Base-by-base conservation (phyloP, 1,139 yeast genomes). In the Geotrichum bryndzae region DNA sequence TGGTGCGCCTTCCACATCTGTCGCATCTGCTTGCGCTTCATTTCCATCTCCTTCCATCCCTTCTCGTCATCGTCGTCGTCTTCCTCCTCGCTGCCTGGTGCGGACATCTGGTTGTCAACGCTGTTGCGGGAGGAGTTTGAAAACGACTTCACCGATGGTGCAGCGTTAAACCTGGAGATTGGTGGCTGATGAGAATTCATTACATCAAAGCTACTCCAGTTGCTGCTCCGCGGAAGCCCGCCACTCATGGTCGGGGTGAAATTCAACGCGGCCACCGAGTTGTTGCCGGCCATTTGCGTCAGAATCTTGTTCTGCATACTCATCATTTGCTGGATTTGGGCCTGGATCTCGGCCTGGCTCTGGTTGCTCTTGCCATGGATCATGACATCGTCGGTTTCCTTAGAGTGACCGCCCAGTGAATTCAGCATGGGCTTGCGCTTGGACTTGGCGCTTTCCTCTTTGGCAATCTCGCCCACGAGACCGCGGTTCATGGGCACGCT, bases 381-480 rank as follows among this genome's bases (percentile, higher is more conserved):
- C n/a, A 11, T 23, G 13, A 13, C 18, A 2, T 5, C 33, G 10
- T 50, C 33, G 23, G 52, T 22, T 5, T 50, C 52, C 23, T 27
- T 27, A 23, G n/a, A 15, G 5, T 10, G 52, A n/a, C 15, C 22
- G 0, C 48, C 54, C 11, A 56, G 5, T 11, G 38, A 23, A 23
- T 56, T 56, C 51, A 51, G 41, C 13, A 35, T 15, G n/a, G 54
- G 29, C 38, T 70, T 68, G 31, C 78, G 69, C 15, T 70, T 68
- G 41, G 66, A 63, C 64, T 73, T 73, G 35, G 74, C 73, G 51
- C 75, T 76, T 61, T 76, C 78, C 58, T 76, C 78, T 2, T 71
- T 68, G 10, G 76, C 74, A 61, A 76, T 76, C 61, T 74, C 78
- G 22, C 75, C 78, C 46, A 76, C 71, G 29, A 76, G 68, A 5